Conservation (phyloP, 2,329 filamentous ascomycete genomes). For the Alternaria solani region DNA sequence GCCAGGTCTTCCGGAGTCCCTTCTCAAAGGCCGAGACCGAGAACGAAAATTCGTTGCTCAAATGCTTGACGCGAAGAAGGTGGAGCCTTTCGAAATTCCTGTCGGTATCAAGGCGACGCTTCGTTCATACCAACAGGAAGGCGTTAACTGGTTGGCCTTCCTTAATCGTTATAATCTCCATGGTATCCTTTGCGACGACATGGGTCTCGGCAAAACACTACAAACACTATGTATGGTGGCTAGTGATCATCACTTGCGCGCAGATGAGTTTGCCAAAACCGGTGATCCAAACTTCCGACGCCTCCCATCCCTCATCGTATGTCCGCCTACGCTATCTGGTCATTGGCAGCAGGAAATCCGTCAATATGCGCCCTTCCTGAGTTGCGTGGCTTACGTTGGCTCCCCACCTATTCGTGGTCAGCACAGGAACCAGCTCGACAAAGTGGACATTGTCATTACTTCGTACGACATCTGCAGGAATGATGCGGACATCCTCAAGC, state of each 20-base stretch:
- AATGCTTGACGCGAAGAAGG: constrained; percentile 95
- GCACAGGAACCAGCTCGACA: constrained; percentile 72
- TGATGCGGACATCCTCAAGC: constrained; percentile 82
- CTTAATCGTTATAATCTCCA: constrained; percentile 98
- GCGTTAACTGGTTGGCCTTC: constrained; percentile 98
- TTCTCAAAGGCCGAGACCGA: constrained; percentile 88
- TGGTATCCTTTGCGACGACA: constrained; percentile 97
- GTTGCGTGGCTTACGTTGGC: constrained; percentile 88
- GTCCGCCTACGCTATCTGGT: constrained; percentile 92
- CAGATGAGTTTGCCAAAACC: constrained; percentile 87
- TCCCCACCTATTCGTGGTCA: constrained; percentile 80
- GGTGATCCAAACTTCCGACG: constrained; percentile 78
- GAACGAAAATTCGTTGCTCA: constrained; percentile 97
- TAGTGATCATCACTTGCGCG: constrained; percentile 93
- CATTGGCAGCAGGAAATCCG: constrained; percentile 99
- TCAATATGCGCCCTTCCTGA: constrained; percentile 93
- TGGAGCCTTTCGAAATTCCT: constrained; percentile 90
- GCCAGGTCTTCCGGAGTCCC: constrained; percentile 85
- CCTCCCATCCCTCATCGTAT: constrained; percentile 92
- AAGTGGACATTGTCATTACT: constrained; percentile 92
- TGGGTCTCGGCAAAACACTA: constrained; percentile 97
- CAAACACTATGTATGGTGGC: constrained; percentile 98
- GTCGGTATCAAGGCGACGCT: constrained; percentile 97
- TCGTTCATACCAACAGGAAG: constrained; percentile 96
- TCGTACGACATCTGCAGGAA: constrained; percentile 99